These are phyloP conservation scores for Uronychia setigera DNA, from an alignment of 73 alveolate species.

Conservation along the genomic window DNA sequence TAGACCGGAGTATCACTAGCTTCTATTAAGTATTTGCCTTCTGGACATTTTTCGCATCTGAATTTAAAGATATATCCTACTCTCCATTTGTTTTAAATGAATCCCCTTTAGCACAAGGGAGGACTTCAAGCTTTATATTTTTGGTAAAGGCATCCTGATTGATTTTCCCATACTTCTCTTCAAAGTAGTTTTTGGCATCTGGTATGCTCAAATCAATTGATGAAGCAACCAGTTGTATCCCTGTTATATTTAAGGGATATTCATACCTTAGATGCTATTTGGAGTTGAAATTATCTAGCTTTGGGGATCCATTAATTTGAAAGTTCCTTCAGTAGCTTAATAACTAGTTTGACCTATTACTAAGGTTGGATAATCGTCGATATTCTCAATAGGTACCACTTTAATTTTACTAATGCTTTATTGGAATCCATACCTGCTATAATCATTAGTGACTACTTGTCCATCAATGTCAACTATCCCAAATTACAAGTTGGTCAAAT, in stretches of 20 bases:
- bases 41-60: background rate
- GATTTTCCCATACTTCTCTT: background rate
- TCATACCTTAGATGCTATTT: background rate
- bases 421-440: background rate
- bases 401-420: background rate
- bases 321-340: background rate
- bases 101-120: background rate
- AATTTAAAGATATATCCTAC: too few relatives aligned
- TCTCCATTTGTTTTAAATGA: background rate
- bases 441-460: background rate
- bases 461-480: background rate
- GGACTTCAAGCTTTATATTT: too few relatives aligned
- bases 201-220: background rate
- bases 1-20: background rate
- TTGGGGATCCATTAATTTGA: background rate
- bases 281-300: background rate
- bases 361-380: background rate
- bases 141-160: too few relatives aligned
- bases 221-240: background rate
- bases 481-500: too few relatives aligned
- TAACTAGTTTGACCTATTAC: background rate
- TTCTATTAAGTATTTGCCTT: background rate
- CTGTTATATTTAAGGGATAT: too few relatives aligned
- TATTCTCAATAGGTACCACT: background rate
- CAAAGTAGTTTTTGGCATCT: background rate